Base-by-base conservation (phyloP, 306 rosid species). In the Cotoneaster glaucophyllus region DNA sequence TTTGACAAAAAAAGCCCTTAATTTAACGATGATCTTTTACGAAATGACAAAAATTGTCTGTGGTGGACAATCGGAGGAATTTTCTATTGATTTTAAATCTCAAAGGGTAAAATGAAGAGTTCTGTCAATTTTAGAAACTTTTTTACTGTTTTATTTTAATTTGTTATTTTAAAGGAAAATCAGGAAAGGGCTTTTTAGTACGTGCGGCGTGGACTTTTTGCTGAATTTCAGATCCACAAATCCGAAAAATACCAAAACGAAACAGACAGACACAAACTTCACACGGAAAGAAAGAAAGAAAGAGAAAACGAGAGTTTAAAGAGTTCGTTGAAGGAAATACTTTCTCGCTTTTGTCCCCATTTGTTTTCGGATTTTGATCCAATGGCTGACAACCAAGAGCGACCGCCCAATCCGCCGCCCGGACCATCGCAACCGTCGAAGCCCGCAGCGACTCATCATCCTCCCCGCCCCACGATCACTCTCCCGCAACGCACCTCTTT, bases 191-290 rank as follows among this genome's bases (percentile, higher is more conserved):
- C 28, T 75, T 71, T 75, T 39, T 19, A n/a, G 74, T 82, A 66
- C 77, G 70, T 45, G 66, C 32, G 71, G 93, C 85, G 96, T 85
- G 82, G 97, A 90, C 97, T 86, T 92, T 88, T 71, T 45, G 85
- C 76, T 73, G 79, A 78, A 80, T 31, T 77, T 75, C 86, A 87
- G 96, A 93, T 86, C 91, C 86, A 41, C 67, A 26, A 21, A 73
- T 43, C 71, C 66, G 43, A n/a, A 59, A 26, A 67, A 25, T 28
- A 71, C 25, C 13, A n/a, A 28, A 61, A 24, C 32, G 7, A 61
- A 28, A 14, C 37, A 5, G 37, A 25, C 19, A 15, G 21, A 28
- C 34, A 28, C 66, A 62, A 6, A 34, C 45, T 32, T 56, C 48
- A 21, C 64, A 25, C 2, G 14, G 19, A 19, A 29, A 71, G 15